These are phyloP conservation scores for Borealophlyctis nickersoniae DNA, from an alignment of 192 early-diverging fungal genomes.

Conservation along the genomic window DNA sequence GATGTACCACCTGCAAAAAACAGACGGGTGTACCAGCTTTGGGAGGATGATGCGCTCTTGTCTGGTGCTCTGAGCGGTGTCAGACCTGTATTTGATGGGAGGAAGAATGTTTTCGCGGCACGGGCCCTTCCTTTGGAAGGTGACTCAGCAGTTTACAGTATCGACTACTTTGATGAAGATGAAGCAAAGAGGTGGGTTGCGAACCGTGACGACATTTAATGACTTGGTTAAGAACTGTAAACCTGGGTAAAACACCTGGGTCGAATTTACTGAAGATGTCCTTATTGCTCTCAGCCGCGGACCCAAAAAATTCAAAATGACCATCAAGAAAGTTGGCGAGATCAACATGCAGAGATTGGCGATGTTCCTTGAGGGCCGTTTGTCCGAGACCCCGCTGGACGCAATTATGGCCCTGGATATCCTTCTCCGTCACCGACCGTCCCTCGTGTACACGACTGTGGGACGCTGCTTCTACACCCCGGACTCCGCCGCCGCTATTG, in stretches of 20 bases:
- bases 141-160: slow-evolving; percentile 54
- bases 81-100: slow-evolving; percentile 77
- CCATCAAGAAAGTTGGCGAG: slow-evolving; percentile 62
- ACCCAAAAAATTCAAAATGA: slow-evolving; percentile 60
- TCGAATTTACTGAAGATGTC: too few relatives aligned
- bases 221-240: too few relatives aligned
- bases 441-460: slow-evolving; percentile 73
- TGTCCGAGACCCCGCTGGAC: slow-evolving; percentile 47
- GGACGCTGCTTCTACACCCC: slow-evolving; percentile 90
- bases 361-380: slow-evolving; percentile 42
- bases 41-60: slow-evolving; percentile 46
- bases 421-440: slow-evolving; percentile 77
- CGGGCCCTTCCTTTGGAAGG: slow-evolving; percentile 50
- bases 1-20: slow-evolving; percentile 78
- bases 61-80: slow-evolving; percentile 53
- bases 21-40: slow-evolving; percentile 65
- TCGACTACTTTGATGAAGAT: slow-evolving; percentile 54
- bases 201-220: too few relatives aligned
- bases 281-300: too few relatives aligned
- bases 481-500: slow-evolving; percentile 46
- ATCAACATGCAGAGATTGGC: slow-evolving; percentile 56
- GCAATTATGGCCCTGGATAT: slow-evolving; percentile 67
- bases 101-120: slow-evolving; percentile 72
- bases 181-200: slow-evolving; percentile 31
- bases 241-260: too few relatives aligned